These are phyloP conservation scores for Vigna mungo DNA, from an alignment of 306 rosid genomes.

Conservation along the genomic window DNA sequence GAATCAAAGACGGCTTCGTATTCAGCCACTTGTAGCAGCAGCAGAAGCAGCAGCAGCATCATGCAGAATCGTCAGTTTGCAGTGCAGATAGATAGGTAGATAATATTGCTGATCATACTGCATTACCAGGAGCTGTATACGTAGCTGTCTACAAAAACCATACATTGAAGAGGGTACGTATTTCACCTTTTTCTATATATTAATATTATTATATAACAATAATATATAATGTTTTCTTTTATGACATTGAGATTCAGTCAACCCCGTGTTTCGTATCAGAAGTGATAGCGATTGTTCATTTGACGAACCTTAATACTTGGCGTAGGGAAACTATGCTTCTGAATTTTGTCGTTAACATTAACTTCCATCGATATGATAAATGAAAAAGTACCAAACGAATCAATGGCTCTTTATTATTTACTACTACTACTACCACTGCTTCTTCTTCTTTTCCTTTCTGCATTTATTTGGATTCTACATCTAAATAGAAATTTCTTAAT, in stretches of 20 bases:
- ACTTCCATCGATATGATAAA: slow-evolving; percentile 31
- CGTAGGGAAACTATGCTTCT: slow-evolving; percentile 41
- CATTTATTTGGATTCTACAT: background rate
- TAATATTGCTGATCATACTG: slow-evolving; percentile 40
- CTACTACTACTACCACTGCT: background rate
- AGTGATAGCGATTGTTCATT: slow-evolving; percentile 62
- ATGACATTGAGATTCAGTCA: slow-evolving; percentile 47
- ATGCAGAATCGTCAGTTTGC: slow-evolving; percentile 15
- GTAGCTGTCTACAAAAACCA: slow-evolving; percentile 39
- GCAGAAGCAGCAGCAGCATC: background rate
- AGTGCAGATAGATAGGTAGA: slow-evolving; percentile 9
- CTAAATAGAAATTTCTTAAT: background rate
- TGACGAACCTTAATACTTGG: slow-evolving; percentile 55
- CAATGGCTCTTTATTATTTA: slow-evolving; percentile 29
- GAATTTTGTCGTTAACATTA: slow-evolving; percentile 53
- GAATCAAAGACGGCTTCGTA: slow-evolving; percentile 29
- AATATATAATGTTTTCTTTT: background rate
- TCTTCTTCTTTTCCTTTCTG: background rate
- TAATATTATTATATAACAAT: too few species aligned
- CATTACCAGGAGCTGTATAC: slow-evolving; percentile 16
- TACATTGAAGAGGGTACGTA: background rate
- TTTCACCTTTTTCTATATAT: slow-evolving; percentile 5
- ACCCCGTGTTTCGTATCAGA: slow-evolving; percentile 45
- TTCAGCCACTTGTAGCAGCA: background rate
- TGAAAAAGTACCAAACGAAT: slow-evolving; percentile 2